Percentiles rank a stretch among this genome's conserved stretches.
phyloP scores from a whole-genome alignment of 306 rosid species.

The Cyclanthera cordifolia region DNA sequence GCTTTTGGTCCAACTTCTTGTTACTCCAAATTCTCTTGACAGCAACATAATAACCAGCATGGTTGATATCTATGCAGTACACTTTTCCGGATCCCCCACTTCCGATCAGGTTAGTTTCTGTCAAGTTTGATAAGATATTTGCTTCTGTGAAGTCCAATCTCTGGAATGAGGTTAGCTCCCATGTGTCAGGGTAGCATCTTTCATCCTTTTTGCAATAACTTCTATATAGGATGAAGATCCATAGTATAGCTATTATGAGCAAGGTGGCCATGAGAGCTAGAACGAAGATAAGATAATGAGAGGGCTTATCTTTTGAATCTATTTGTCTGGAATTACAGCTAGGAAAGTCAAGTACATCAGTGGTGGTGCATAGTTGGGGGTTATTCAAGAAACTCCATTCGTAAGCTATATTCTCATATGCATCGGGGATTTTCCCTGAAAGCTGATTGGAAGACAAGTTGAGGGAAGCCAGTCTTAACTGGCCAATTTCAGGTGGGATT shows the following conservation, averaged over 20 bases:
- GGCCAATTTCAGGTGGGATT: slow-evolving; percentile 48
- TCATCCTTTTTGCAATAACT: slow-evolving; percentile 23
- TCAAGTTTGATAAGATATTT: slow-evolving; percentile 38
- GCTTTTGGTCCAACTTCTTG: slow-evolving; percentile 31
- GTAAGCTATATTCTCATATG: slow-evolving; percentile 43
- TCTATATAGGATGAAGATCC: slow-evolving; percentile 22
- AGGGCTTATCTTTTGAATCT: slow-evolving; percentile 27
- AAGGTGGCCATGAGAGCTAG: slow-evolving; percentile 17
- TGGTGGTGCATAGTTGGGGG: slow-evolving; percentile 42
- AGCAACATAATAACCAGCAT: slow-evolving; percentile 41
- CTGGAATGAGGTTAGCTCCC: slow-evolving; percentile 84
- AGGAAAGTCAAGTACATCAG: slow-evolving; percentile 26
- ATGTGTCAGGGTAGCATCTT: slow-evolving; percentile 27
- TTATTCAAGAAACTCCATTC: slow-evolving; percentile 55
- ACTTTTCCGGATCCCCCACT: slow-evolving; percentile 85
- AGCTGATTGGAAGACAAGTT: slow-evolving; percentile 71
- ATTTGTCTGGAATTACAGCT: slow-evolving; percentile 27
- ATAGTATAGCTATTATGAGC: slow-evolving; percentile 19
- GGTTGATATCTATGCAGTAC: slow-evolving; percentile 40
- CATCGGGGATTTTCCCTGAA: slow-evolving; percentile 58
- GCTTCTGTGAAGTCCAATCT: slow-evolving; percentile 42
- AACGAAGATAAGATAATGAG: slow-evolving; percentile 30
- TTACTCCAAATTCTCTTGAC: slow-evolving; percentile 58
- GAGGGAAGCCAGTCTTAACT: slow-evolving; percentile 44
- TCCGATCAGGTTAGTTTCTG: slow-evolving; percentile 63